phyloP scores from a whole-genome alignment of 495 filamentous ascomycete species.

The Neurospora africana region DNA sequence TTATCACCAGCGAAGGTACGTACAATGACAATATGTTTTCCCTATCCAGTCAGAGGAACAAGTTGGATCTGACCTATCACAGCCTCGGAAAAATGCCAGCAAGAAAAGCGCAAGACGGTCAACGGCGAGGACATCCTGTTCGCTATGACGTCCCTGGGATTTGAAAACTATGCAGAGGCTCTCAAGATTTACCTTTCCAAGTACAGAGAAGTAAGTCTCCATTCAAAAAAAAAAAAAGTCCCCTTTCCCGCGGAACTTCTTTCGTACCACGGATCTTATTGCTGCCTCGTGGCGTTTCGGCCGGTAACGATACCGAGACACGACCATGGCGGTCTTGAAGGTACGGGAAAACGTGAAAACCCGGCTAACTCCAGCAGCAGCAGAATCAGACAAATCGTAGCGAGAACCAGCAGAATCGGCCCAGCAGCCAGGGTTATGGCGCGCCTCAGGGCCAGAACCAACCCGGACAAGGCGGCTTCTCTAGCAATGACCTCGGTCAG shows the following conservation, averaged over 20 bases:
- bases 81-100: conserved; percentile 99
- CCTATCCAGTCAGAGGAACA: conserved; percentile 9
- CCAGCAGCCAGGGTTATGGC: conserved; percentile 60
- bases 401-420: conserved; percentile 57
- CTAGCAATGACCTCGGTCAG: conserved; percentile 45
- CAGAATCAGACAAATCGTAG: conserved; percentile 69
- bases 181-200: conserved; percentile 96
- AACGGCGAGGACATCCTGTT: conserved; percentile 98
- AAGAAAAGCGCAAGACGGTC: conserved; percentile 97
- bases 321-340: neutral
- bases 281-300: neutral
- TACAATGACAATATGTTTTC: neutral
- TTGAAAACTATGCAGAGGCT: conserved; percentile 97
- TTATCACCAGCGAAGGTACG: conserved; percentile 96
- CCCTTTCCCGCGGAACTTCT: neutral
- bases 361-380: conserved; percentile 27
- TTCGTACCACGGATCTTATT: neutral
- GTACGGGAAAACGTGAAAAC: neutral
- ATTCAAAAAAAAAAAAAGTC: conserved; percentile 13
- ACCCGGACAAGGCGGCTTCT: conserved; percentile 42
- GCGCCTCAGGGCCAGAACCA: conserved; percentile 36
- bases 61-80: conserved; percentile 22
- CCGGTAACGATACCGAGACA: neutral
- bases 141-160: conserved; percentile 96
- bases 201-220: conserved; percentile 82